Evolutionary conservation across 768 basidiomycete species (phyloP), one percentile per base, ranked within the genome.

Genomic region (Serendipita indica): DNA sequence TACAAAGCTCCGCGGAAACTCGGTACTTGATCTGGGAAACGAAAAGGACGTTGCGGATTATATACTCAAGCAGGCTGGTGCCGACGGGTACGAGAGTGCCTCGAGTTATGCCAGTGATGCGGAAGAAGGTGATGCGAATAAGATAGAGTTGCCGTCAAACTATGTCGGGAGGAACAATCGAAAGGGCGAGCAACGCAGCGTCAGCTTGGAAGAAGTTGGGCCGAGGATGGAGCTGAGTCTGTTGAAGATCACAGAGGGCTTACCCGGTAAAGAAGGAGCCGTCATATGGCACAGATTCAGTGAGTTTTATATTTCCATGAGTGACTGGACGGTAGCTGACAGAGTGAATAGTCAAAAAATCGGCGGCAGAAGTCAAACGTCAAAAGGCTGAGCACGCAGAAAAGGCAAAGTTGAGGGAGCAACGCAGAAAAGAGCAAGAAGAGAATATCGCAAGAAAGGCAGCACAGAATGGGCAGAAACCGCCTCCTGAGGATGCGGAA

Each of bases 21-120:
- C 68, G 37, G 66, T 89, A 25, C 74, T 91, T 16, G 82, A 99
- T 67, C 79, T 99, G 12, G 83, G 87, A 6, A 86, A 82, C 62
- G 91, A 94, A 68, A 84, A 86, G 67, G 96, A 99, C 66, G 85
- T 99, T 28, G 90, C 94, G 1, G 94, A 99, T 69, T 99, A 96
- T 68, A 70, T 99, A 64, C 76, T 98, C 35, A 73, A 89, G 28
- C 81, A 77, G 65, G 73, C 74, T 57, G 84, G 85, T 14, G 79
- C 83, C 58, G 84, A 80, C 30, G 81, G 87, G 20, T 85, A 89
- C 65, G 84, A 91, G 70, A 82, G 81, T 57, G 83, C 83, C 7
- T 81, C 80, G n/a, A 85, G 84, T n/a, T 82, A 83, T 6, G 80
- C 82, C 39, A 83, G 83, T 62, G 90, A 89, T 63, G 82, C 74